Evolutionary conservation across 2,329 filamentous ascomycete species (phyloP), one percentile per base, ranked within the genome.

Genomic region (Fonsecaea pedrosoi): DNA sequence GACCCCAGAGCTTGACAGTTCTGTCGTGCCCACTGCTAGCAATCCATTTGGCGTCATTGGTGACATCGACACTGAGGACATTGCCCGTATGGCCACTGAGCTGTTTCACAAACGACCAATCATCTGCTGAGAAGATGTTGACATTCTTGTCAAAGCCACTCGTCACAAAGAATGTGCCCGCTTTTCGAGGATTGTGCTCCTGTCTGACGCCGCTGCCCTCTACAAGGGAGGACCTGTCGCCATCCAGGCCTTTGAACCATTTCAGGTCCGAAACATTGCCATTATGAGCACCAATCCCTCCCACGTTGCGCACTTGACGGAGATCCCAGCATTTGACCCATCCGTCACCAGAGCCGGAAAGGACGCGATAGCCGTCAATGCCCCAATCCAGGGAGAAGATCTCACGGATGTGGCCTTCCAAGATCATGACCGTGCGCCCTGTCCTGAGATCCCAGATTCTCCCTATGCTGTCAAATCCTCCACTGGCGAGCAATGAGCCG

Each of bases 291-390:
- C 94, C 95, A 30, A 99, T 90, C 18, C 91, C 92, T 12, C 92
- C 94, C 0, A 87, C 90, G 70, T 89, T 89, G 73, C 91, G 87
- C 57, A 98, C 94, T 74, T 95, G 94, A 54, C 95, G 89, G 60
- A 99, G 85, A 76, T 99, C 95, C 95, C 95, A 99, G 80, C 94
- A 97, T 79, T 97, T 98, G 75, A 97, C 89, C 87, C 95, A 98
- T 18, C 94, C 94, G 76, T 99, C 95, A 1, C 90, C 92, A 13
- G 93, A 96, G 1, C 93, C 94, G 0, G 93, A 93, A n/a, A 98
- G 83, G 8, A 98, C 87, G n/a, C 95, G 88, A 77, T 97, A 90
- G 5, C 94, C 93, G 76, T 99, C 95, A 0, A 89, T 86, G 65
- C 91, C 89, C 95, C 96, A 99, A 78, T 97, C 94, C 5, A 98